phyloP scores from a whole-genome alignment of 306 rosid species.

The Quercus parvula region DNA sequence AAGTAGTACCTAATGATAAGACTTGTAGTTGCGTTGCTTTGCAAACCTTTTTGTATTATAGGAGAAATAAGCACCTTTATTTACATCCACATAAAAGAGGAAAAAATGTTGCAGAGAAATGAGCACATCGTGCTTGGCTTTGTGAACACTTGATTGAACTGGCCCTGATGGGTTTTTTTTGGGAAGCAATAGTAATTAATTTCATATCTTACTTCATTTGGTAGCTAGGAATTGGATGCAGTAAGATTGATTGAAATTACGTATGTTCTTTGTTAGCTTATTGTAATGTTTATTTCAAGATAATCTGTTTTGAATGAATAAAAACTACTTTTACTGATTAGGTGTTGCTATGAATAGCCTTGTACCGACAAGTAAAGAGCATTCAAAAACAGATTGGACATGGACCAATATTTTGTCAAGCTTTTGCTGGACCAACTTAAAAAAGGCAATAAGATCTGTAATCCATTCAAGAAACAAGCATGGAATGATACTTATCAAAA shows the following conservation, averaged over 20 bases:
- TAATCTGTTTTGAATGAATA: neutral
- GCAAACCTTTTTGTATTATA: neutral
- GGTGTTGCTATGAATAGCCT: no score
- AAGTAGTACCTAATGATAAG: neutral
- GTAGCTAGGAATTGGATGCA: neutral
- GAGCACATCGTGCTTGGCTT: neutral
- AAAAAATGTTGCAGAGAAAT: neutral
- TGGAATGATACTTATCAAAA: no score
- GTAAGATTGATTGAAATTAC: neutral
- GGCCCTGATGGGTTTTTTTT: neutral
- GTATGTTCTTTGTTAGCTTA: slow-evolving; percentile 1
- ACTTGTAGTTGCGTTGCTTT: neutral
- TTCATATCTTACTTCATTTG: neutral
- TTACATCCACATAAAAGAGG: no score
- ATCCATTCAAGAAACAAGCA: no score
- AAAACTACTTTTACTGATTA: slow-evolving; percentile 8
- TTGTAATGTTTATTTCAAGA: neutral
- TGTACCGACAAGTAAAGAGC: no score
- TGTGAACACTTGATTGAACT: neutral
- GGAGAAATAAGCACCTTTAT: neutral
- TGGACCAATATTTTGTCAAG: no score
- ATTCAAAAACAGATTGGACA: no score
- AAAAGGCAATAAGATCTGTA: no score
- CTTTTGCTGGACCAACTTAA: no score
- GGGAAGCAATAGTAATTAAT: neutral